These are phyloP conservation scores for Craspedostauros australis DNA, from an alignment of 108 stramenopile genomes.

Conservation along the genomic window DNA sequence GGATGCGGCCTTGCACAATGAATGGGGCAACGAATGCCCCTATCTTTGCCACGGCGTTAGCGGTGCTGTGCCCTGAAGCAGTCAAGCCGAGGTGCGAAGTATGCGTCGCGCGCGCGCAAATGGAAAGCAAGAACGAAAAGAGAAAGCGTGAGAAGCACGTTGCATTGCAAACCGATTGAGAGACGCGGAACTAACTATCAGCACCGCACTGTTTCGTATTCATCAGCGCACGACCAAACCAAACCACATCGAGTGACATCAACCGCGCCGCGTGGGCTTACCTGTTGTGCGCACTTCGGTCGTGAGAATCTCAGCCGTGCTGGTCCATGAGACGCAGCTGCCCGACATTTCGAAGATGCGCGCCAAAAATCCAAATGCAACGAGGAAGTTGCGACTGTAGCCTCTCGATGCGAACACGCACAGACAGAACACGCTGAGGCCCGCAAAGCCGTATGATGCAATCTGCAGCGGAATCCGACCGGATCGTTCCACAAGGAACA, in stretches of 20 bases:
- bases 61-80: constrained; percentile 70
- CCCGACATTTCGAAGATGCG: constrained; percentile 74
- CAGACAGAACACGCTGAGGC: constrained; percentile 36
- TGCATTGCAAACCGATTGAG: too few relatives aligned
- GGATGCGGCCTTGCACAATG: constrained; percentile 37
- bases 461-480: constrained; percentile 64
- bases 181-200: too few relatives aligned
- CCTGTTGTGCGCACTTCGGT: constrained; percentile 65
- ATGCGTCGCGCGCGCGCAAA: too few relatives aligned
- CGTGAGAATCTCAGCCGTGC: constrained; percentile 67
- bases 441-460: constrained; percentile 48
- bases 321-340: constrained; percentile 62
- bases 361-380: constrained; percentile 47
- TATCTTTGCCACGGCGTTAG: constrained; percentile 71
- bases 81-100: too few relatives aligned
- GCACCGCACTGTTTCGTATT: too few relatives aligned
- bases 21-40: constrained; percentile 62
- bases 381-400: constrained; percentile 18
- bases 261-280: too few relatives aligned
- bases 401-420: constrained; percentile 21
- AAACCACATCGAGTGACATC: too few relatives aligned
- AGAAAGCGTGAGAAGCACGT: too few relatives aligned
- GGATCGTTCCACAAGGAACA: constrained; percentile 46
- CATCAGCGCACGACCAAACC: too few relatives aligned
- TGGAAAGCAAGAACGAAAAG: too few relatives aligned